Evolutionary conservation across 2,329 filamentous ascomycete genomes (phyloP).

Genomic region (Gnomoniopsis smithogilvyi): DNA sequence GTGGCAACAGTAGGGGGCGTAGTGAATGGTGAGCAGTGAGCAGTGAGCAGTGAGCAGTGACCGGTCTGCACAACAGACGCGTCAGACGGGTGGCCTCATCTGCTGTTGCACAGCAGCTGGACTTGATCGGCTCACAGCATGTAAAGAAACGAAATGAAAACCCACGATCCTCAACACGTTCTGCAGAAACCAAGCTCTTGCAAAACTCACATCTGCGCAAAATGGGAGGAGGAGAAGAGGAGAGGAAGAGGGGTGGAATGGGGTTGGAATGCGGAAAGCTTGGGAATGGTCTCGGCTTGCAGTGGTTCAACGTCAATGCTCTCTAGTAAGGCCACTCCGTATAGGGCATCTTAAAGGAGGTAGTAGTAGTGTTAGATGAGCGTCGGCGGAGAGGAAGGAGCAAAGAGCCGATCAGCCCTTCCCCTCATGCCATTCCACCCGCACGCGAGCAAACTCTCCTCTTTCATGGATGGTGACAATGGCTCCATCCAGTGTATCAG

Average conservation of each 20-base stretch:
- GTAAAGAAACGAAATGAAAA: background rate
- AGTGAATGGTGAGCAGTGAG: too few species aligned
- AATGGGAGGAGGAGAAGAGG: background rate
- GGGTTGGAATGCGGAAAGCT: background rate
- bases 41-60: background rate
- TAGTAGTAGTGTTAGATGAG: too few species aligned
- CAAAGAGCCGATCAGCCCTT: constrained; percentile 13
- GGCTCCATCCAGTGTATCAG: background rate
- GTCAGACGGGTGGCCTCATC: constrained; percentile 9
- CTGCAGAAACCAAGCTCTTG: background rate
- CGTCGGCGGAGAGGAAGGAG: constrained; percentile 11
- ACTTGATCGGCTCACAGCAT: background rate
- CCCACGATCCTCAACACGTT: background rate
- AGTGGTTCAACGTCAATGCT: background rate
- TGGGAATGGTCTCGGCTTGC: constrained; percentile 1
- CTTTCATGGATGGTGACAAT: background rate
- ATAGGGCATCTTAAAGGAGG: too few species aligned
- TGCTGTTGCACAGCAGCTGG: background rate
- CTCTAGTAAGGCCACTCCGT: too few species aligned
- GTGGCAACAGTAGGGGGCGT: too few species aligned
- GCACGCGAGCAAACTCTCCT: background rate
- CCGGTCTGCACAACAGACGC: constrained; percentile 12
- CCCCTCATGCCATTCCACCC: background rate
- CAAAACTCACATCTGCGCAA: constrained; percentile 2
- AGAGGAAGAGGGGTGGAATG: background rate